Conservation (phyloP, 1,284 basidiomycete species). For the Sporisorium reilianum region DNA sequence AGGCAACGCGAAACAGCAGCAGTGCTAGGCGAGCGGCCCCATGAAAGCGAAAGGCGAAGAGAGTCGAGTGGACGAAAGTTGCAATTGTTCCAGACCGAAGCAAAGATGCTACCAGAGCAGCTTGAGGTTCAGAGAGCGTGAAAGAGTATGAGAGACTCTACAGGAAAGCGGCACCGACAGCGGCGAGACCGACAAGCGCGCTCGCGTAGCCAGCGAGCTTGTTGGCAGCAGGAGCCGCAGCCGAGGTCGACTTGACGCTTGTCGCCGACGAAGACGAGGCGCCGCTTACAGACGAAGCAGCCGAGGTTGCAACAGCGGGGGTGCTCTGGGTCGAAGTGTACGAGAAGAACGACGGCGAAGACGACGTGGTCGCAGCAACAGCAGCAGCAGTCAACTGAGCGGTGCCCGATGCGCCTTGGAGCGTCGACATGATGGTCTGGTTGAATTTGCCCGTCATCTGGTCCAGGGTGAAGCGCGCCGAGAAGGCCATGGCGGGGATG, state of each 20-base stretch:
- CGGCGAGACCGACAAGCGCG: slow-evolving; percentile 42
- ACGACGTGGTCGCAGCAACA: slow-evolving; percentile 15
- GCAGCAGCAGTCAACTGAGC: slow-evolving; percentile 27
- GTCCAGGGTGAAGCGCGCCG: slow-evolving; percentile 58
- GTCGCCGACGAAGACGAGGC: slow-evolving; percentile 11
- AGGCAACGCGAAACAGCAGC: not conserved
- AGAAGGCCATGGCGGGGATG: slow-evolving; percentile 60
- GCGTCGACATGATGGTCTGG: slow-evolving; percentile 47
- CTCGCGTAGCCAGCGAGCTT: slow-evolving; percentile 34
- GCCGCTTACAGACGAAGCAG: slow-evolving; percentile 73
- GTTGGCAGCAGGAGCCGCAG: slow-evolving; percentile 11
- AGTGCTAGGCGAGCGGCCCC: not conserved
- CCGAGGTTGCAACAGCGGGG: slow-evolving; percentile 79
- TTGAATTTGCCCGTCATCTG: slow-evolving; percentile 60
- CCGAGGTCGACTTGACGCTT: slow-evolving; percentile 32
- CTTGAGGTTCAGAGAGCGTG: slow-evolving; percentile 6
- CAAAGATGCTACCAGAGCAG: slow-evolving; percentile 29
- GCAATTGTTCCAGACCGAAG: not conserved
- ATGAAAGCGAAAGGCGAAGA: slow-evolving; percentile 29
- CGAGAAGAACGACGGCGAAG: slow-evolving; percentile 16
- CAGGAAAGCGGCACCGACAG: slow-evolving; percentile 47
- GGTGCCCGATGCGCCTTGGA: slow-evolving; percentile 27
- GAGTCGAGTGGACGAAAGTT: not conserved
- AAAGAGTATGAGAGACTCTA: too few species aligned
- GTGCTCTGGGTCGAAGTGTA: slow-evolving; percentile 70